Conservation (phyloP, 2,329 filamentous ascomycete genomes). For the Amphichorda felina region DNA sequence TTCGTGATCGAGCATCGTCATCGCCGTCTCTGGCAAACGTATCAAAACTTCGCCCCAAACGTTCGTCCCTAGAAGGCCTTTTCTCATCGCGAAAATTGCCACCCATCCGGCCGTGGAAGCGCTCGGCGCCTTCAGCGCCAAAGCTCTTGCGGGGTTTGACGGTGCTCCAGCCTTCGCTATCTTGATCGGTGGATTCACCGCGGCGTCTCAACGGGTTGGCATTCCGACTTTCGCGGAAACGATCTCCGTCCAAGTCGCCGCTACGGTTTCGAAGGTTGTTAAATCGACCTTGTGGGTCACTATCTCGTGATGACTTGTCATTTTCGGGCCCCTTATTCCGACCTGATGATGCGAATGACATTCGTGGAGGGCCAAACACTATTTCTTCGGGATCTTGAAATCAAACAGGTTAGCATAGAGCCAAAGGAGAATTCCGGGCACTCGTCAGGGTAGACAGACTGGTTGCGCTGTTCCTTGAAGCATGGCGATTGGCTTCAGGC, state of each 20-base stretch:
- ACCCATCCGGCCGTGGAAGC: constrained; percentile 55
- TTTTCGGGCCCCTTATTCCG: constrained; percentile 42
- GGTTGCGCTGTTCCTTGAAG: constrained; percentile 42
- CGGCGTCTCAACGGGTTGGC: constrained; percentile 36
- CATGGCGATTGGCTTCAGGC: constrained; percentile 37
- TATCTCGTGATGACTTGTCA: constrained; percentile 40
- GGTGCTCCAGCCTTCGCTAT: constrained; percentile 62
- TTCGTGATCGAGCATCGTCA: constrained; percentile 47
- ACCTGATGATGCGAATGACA: constrained; percentile 71
- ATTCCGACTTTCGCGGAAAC: constrained; percentile 33
- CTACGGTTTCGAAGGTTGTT: constrained; percentile 39
- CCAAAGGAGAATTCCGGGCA: background rate
- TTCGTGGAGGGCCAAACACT: constrained; percentile 74
- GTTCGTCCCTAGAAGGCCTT: constrained; percentile 36
- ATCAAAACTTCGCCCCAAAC: constrained; percentile 43
- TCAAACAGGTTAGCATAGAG: background rate
- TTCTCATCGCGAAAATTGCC: constrained; percentile 31
- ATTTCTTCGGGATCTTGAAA: constrained; percentile 61
- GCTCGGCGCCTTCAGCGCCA: constrained; percentile 59
- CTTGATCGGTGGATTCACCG: constrained; percentile 41
- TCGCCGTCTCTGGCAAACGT: constrained; percentile 37
- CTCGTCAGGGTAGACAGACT: constrained; percentile 30
- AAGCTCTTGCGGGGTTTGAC: constrained; percentile 66
- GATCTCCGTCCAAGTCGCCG: constrained; percentile 37
- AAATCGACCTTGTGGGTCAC: constrained; percentile 45